Percentiles rank a stretch among this genome's conserved stretches.
Conservation (phyloP, 179 eudicot species). For the Dionaea muscipula region DNA sequence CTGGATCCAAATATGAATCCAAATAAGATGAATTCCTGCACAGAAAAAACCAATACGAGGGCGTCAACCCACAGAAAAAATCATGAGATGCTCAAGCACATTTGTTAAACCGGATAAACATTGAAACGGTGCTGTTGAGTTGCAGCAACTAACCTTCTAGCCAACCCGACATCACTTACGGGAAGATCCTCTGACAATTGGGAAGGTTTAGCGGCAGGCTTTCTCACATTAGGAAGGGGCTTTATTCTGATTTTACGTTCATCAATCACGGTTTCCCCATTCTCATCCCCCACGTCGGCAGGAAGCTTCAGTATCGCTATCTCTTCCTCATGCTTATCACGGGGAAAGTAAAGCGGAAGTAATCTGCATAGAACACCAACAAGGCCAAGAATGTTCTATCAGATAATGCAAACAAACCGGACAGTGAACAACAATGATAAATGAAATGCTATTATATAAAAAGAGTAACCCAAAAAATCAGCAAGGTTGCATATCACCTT, state of each 20-base stretch:
- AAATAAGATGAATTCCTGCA: conserved; percentile 67
- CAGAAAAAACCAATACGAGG: not conserved
- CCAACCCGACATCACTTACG: conserved; percentile 47
- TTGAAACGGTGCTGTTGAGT: not conserved
- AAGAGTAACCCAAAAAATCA: not conserved
- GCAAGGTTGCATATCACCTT: conserved; percentile 31
- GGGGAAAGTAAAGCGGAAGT: conserved; percentile 95
- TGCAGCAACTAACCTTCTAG: conserved; percentile 45
- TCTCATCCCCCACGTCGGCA: conserved; percentile 98
- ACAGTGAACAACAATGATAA: conserved; percentile 2
- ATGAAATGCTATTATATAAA: not conserved
- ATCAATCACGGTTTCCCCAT: conserved; percentile 82
- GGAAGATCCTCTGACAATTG: conserved; percentile 56
- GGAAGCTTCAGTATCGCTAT: conserved; percentile 85
- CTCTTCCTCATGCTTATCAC: conserved; percentile 91
- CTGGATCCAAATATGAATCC: conserved; percentile 87
- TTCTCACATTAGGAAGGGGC: conserved; percentile 69
- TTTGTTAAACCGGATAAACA: not conserved
- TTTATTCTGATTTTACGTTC: conserved; percentile 94
- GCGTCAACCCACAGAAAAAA: not conserved
- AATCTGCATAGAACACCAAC: conserved; percentile 30
- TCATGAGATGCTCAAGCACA: not conserved
- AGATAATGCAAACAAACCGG: not conserved
- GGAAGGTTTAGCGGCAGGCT: conserved; percentile 36
- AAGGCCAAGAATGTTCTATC: conserved; percentile 1